These are phyloP conservation scores for Ambrosiella cleistominuta DNA, from an alignment of 2,329 filamentous ascomycete species.

Conservation along the genomic window DNA sequence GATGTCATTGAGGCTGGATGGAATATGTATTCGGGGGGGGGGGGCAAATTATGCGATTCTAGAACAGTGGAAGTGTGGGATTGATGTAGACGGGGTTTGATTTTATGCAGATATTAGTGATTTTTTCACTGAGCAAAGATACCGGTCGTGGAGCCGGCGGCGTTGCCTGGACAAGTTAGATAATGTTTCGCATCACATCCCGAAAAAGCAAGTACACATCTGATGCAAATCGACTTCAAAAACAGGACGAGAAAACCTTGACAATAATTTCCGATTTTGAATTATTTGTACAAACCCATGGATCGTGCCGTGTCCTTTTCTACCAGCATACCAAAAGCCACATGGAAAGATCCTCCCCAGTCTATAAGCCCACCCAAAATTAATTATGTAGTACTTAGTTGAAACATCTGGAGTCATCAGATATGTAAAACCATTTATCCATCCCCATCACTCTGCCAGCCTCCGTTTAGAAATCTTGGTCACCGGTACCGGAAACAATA, in stretches of 20 bases:
- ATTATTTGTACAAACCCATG: background rate
- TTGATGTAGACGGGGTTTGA: no score
- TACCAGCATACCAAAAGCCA: slow-evolving; percentile 1
- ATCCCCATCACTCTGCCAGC: background rate
- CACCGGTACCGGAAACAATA: slow-evolving; percentile 73
- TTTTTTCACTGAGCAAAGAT: no score
- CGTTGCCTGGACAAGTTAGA: no score
- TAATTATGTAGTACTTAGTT: slow-evolving; percentile 1
- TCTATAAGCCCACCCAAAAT: slow-evolving; percentile 1
- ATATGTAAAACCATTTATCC: slow-evolving; percentile 15
- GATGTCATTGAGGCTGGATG: no score
- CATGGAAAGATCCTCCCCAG: background rate
- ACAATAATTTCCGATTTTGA: background rate
- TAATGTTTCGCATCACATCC: no score
- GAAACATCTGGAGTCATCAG: background rate
- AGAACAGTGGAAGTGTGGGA: no score
- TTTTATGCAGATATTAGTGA: no score
- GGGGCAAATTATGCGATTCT: no score
- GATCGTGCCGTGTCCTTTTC: slow-evolving; percentile 5
- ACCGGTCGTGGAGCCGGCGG: no score
- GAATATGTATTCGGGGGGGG: no score
- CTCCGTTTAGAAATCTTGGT: slow-evolving; percentile 58
- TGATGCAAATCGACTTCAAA: no score
- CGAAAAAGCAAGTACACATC: no score
- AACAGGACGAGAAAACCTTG: background rate